Base-by-base conservation (phyloP, 73 alveolate species). In the Paramecium bursaria region DNA sequence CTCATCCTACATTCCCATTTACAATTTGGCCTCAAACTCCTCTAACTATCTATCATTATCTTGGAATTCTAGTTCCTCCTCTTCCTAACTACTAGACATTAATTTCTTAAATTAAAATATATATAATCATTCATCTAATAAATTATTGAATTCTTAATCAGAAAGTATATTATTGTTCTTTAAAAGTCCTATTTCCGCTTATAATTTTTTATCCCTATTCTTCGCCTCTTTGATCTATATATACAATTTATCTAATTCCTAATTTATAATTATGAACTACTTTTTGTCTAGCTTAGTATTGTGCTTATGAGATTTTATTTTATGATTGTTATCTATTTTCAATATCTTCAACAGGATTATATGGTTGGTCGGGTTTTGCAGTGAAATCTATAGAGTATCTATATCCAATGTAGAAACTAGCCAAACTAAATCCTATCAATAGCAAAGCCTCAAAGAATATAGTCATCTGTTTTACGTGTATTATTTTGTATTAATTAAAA, bases 91-190 rank as follows among this genome's bases (percentile, higher is more conserved):
- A n/a, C n/a, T n/a, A n/a, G n/a, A n/a, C n/a, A n/a, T n/a, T n/a
- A n/a, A n/a, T n/a, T n/a, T n/a, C n/a, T n/a, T n/a, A n/a, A n/a
- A n/a, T n/a, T n/a, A n/a, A n/a, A n/a, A n/a, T n/a, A n/a, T n/a
- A n/a, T n/a, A n/a, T n/a, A n/a, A 39, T 67, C 82, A 67, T 42
- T 67, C 82, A 67, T 67, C 82, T 35, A 67, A 11, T 46, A 67
- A 67, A 67, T 39, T 67, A 67, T 67, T 67, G 44, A 67, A 67
- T 3, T 67, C 82, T 39, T 67, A 67, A 67, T 67, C 61, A 17
- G 82, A 67, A 19, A 67, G 30, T 15, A 42, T 44, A 21, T 39
- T 67, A 14, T 67, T 47, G 17, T 67, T 67, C 15, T 29, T 39
- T 0, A 67, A 26, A 39, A 35, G 44, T 39, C 44, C 82, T 15